Percentiles rank a stretch among this genome's conserved stretches.
These are phyloP conservation scores for Talaromyces sp. DNA, from an alignment of 2,329 filamentous ascomycete genomes.

Conservation along the genomic window DNA sequence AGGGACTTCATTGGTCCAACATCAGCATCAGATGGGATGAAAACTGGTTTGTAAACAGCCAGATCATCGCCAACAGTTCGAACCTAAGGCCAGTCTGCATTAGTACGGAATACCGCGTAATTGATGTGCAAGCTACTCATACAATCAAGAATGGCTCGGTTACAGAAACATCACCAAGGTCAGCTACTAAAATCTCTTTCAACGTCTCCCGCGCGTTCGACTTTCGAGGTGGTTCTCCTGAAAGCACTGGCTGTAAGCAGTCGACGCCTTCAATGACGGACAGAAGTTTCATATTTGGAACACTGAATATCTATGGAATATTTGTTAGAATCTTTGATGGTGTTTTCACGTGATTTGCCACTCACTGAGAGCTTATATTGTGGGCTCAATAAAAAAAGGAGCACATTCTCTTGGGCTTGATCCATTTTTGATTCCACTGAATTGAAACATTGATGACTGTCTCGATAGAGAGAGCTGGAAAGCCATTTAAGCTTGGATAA, in stretches of 20 bases:
- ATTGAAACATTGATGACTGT: slow-evolving; percentile 61
- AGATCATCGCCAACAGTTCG: slow-evolving; percentile 81
- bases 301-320: slow-evolving; percentile 66
- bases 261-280: slow-evolving; percentile 76
- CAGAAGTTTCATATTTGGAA: slow-evolving; percentile 73
- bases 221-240: slow-evolving; percentile 70
- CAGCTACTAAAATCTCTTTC: slow-evolving; percentile 78
- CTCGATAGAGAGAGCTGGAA: slow-evolving; percentile 81
- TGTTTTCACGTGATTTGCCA: slow-evolving; percentile 16
- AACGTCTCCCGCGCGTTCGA: slow-evolving; percentile 72
- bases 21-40: slow-evolving; percentile 35
- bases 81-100: slow-evolving; percentile 53
- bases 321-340: background rate
- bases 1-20: slow-evolving; percentile 46
- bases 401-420: slow-evolving; percentile 52
- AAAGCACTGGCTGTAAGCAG: slow-evolving; percentile 75
- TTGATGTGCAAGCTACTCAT: slow-evolving; percentile 38
- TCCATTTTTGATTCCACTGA: slow-evolving; percentile 24
- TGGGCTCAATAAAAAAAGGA: slow-evolving; percentile 76
- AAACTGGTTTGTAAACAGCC: slow-evolving; percentile 82
- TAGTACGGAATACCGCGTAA: background rate
- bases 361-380: slow-evolving; percentile 75
- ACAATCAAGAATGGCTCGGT: slow-evolving; percentile 81
- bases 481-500: slow-evolving; percentile 71
- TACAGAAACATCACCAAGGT: slow-evolving; percentile 75